Conservation (phyloP, 1,284 basidiomycete species). For the Sanguinoderma infundibulare region DNA sequence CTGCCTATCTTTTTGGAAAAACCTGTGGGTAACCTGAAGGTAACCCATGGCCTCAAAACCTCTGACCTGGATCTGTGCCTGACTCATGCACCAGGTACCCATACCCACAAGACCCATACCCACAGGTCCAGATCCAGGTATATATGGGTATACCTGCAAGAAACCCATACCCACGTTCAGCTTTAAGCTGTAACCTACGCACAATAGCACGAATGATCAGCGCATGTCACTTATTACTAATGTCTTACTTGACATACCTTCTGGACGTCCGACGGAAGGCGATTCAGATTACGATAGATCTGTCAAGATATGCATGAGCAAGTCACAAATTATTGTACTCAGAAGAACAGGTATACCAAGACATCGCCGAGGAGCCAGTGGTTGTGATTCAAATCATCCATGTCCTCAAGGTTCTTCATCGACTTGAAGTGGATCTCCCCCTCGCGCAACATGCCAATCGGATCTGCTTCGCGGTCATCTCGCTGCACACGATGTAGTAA, state of each 20-base stretch:
- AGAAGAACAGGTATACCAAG: constrained; percentile 24
- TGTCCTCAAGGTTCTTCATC: constrained; percentile 24
- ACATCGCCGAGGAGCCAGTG: constrained; percentile 31
- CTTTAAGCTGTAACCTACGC: constrained; percentile 33
- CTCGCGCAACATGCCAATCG: constrained; percentile 29
- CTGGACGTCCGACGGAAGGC: constrained; percentile 35
- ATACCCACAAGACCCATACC: no score
- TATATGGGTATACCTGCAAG: no score
- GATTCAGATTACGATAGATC: constrained; percentile 36
- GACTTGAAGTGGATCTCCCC: constrained; percentile 37
- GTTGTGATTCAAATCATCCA: constrained; percentile 20
- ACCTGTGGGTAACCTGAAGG: no score
- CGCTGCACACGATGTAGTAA: neutral
- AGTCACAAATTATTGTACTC: neutral
- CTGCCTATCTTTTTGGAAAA: no score
- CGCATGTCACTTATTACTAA: neutral
- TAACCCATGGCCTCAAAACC: no score
- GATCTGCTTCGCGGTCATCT: constrained; percentile 27
- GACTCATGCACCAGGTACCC: no score
- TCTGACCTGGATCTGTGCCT: no score
- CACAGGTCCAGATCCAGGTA: no score
- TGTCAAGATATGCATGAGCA: constrained; percentile 4
- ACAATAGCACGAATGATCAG: neutral
- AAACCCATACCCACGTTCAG: no score
- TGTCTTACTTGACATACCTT: constrained; percentile 24